phyloP scores from a whole-genome alignment of 2,329 filamentous ascomycete species.

The Trichoderma breve region DNA sequence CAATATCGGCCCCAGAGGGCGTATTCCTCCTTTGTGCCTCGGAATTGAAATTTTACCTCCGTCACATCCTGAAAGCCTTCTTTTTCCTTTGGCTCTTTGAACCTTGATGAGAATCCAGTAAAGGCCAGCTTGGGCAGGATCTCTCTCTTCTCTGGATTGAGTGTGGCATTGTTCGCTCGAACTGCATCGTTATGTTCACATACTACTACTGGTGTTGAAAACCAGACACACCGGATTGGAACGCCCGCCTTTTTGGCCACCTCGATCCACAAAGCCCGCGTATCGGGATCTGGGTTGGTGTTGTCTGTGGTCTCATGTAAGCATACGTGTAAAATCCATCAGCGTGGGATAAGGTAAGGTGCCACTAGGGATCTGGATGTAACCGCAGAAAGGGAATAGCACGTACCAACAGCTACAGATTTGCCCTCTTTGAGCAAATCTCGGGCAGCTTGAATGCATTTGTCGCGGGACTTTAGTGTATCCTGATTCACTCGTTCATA shows the following conservation, averaged over 20 bases:
- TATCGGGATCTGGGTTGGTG: conserved; percentile 84
- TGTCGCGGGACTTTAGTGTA: conserved; percentile 69
- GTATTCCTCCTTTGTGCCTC: conserved; percentile 66
- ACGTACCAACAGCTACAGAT: conserved; percentile 75
- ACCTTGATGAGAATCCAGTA: conserved; percentile 68
- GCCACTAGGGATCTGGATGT: not conserved
- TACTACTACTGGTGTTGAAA: conserved; percentile 68
- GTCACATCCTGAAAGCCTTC: conserved; percentile 86
- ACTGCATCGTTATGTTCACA: conserved; percentile 87
- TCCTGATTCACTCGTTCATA: conserved; percentile 92
- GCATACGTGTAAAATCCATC: not conserved
- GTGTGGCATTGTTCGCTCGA: conserved; percentile 64
- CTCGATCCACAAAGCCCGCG: conserved; percentile 73
- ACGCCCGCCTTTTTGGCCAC: conserved; percentile 69
- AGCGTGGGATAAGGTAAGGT: not conserved
- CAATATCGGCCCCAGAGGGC: conserved; percentile 75
- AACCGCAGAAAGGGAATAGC: conserved; percentile 6
- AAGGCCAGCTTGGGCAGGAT: conserved; percentile 80
- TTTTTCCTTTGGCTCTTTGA: conserved; percentile 64
- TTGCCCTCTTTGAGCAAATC: conserved; percentile 61
- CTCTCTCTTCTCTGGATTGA: conserved; percentile 79
- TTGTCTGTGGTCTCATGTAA: conserved; percentile 62
- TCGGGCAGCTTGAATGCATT: conserved; percentile 69
- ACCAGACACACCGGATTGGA: conserved; percentile 81
- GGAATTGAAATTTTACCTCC: conserved; percentile 72